Evolutionary conservation across 495 filamentous ascomycete species (phyloP).

Genomic region (Pyronema domesticum): DNA sequence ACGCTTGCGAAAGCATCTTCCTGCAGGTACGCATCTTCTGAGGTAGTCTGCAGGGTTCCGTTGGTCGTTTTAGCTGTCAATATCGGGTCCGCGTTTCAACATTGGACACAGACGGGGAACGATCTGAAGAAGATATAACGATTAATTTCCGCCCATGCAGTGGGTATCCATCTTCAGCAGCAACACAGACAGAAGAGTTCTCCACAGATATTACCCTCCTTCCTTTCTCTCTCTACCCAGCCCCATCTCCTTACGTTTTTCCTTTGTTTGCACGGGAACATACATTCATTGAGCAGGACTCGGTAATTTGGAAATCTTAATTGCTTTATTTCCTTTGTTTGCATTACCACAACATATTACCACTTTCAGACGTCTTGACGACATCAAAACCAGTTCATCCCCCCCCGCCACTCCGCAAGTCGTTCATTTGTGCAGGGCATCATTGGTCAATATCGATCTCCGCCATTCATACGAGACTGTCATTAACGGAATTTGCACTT

Average conservation of each 20-base stretch:
- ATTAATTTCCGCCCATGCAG: constrained; percentile 1
- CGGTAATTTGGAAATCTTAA: background rate
- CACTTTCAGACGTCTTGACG: background rate
- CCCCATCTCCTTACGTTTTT: background rate
- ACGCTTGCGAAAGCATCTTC: background rate
- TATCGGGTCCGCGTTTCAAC: background rate
- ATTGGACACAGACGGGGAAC: background rate
- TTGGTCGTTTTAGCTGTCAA: background rate
- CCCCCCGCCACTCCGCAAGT: background rate
- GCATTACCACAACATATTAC: background rate
- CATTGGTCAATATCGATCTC: background rate
- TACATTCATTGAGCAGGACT: constrained; percentile 2
- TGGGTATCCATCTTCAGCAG: constrained; percentile 1
- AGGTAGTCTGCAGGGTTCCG: background rate
- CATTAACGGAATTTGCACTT: background rate
- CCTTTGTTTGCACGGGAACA: background rate
- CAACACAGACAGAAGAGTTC: background rate
- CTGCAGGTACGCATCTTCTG: background rate
- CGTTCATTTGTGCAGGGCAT: background rate
- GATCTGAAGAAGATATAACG: background rate
- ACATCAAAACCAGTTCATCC: background rate
- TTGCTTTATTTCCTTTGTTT: background rate
- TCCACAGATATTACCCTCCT: background rate
- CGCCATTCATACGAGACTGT: background rate
- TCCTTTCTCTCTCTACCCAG: background rate